Evolutionary conservation across 1,284 basidiomycete species (phyloP).

Genomic region (Uromyces viciae-fabae): DNA sequence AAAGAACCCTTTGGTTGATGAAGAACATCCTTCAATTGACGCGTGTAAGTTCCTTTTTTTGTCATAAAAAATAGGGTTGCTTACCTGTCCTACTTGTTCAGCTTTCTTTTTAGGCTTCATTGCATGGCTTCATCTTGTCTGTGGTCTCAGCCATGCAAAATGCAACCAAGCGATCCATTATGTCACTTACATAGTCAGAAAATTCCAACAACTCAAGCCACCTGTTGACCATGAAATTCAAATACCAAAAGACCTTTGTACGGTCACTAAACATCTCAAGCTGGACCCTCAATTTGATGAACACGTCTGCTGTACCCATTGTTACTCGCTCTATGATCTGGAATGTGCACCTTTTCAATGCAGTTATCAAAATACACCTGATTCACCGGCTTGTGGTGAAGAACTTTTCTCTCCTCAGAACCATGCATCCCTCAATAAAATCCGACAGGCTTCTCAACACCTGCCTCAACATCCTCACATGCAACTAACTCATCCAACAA

Average conservation of each 20-base stretch:
- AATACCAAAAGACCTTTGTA: conserved; percentile 13
- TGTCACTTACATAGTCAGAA: conserved; percentile 3
- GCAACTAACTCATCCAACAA: not conserved
- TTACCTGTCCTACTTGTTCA: not conserved
- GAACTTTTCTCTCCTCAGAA: not conserved
- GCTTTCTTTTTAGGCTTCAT: not conserved
- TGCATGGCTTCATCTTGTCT: conserved; percentile 16
- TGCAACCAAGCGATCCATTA: not conserved
- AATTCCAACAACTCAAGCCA: conserved; percentile 14
- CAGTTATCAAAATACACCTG: not conserved
- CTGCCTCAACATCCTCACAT: no score
- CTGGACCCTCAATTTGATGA: not conserved
- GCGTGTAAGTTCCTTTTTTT: not conserved
- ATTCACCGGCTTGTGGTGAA: not conserved
- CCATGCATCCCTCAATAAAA: not conserved
- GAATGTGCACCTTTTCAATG: not conserved
- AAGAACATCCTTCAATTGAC: not conserved
- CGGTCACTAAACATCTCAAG: conserved; percentile 11
- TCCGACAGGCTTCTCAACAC: not conserved
- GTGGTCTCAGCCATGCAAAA: conserved; percentile 15
- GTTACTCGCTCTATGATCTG: conserved; percentile 26
- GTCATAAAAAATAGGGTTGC: not conserved
- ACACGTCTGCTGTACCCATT: conserved; percentile 18
- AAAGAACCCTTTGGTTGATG: not conserved
- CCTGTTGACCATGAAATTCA: not conserved